Evolutionary conservation across 2,329 filamentous ascomycete genomes (phyloP), one percentile per base, ranked within the genome.

Genomic region (Trichoderma afroharzianum): DNA sequence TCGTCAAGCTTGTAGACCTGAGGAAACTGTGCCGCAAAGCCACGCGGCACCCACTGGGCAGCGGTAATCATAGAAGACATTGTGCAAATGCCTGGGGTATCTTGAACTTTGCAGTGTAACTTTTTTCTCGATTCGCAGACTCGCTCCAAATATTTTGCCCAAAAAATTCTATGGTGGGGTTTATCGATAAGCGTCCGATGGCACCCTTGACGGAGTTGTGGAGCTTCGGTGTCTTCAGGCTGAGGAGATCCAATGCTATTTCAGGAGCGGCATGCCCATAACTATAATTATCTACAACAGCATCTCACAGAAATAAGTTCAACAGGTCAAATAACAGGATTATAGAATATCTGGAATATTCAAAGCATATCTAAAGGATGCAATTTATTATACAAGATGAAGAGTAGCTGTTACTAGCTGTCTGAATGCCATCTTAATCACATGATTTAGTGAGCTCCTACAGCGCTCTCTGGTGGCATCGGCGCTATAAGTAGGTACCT

Each of bases 31-130:
- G 92, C 92, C 69, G 92, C 91, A 77, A 92, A 92, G 66, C 92
- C 92, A 72, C 92, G 88, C 76, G 91, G 91, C 79, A 94, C 92
- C 92, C 92, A 94, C 66, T 91, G 83, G 24, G 92, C 89, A 26
- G 91, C 89, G 63, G 92, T 93, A 74, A 94, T 93, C 92, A 94
- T 94, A 76, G 91, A 91, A 76, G 91, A 91, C 86, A 88, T 88
- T 64, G 7, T 62, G 75, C 79, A 73, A 77, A 72, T 76, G 74
- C 74, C 76, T 74, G 76, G 71, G 77, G 77, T 78, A 79, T 79
- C 75, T 75, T 75, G 71, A 68, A 12, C 59, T 57, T 66, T 39
- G 36, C 58, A 73, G 66, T 66, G 72, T 72, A 39, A 55, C 57
- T 62, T 50, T 18, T 26, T n/a, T 61, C 39, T 59, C 24, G 58